Evolutionary conservation across 169 alveolate genomes (phyloP).

Genomic region (Cryptosporidium sp.): DNA sequence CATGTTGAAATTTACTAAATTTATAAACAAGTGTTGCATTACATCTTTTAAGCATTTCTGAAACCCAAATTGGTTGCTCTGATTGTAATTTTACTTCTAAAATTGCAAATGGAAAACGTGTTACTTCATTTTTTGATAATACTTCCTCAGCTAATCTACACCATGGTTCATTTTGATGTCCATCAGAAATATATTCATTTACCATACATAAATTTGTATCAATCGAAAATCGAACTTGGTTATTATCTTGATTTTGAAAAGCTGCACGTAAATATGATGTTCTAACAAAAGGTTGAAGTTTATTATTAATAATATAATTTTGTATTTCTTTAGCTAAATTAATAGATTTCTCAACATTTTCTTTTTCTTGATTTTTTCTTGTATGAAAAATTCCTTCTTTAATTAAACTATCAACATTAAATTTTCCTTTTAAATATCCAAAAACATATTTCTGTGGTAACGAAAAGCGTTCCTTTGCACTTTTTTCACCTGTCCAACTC

Average conservation of each 20-base stretch:
- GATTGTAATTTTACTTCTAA: slow-evolving; percentile 81
- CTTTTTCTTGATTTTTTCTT: slow-evolving; percentile 43
- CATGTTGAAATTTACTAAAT: slow-evolving; percentile 82
- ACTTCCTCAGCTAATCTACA: slow-evolving; percentile 85
- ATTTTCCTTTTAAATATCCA: slow-evolving; percentile 78
- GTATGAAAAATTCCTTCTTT: slow-evolving; percentile 54
- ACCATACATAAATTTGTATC: slow-evolving; percentile 86
- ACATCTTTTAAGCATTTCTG: slow-evolving; percentile 77
- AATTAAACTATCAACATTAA: slow-evolving; percentile 50
- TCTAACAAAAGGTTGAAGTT: slow-evolving; percentile 83
- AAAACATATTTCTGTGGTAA: slow-evolving; percentile 79
- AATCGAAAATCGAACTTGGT: slow-evolving; percentile 82
- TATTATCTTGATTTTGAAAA: slow-evolving; percentile 81
- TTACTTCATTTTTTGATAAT: slow-evolving; percentile 80
- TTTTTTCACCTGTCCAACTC: slow-evolving; percentile 85
- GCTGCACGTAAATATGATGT: slow-evolving; percentile 86
- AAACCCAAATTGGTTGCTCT: slow-evolving; percentile 82
- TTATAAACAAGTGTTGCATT: slow-evolving; percentile 80
- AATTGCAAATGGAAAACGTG: slow-evolving; percentile 80
- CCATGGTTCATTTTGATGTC: slow-evolving; percentile 81
- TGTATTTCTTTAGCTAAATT: slow-evolving; percentile 81
- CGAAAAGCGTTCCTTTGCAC: slow-evolving; percentile 84
- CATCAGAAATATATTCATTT: slow-evolving; percentile 79
- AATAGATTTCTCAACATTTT: slow-evolving; percentile 44
- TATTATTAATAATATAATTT: slow-evolving; percentile 73